Conservation (phyloP, 306 rosid species). For the Canavalia ensiformis region DNA sequence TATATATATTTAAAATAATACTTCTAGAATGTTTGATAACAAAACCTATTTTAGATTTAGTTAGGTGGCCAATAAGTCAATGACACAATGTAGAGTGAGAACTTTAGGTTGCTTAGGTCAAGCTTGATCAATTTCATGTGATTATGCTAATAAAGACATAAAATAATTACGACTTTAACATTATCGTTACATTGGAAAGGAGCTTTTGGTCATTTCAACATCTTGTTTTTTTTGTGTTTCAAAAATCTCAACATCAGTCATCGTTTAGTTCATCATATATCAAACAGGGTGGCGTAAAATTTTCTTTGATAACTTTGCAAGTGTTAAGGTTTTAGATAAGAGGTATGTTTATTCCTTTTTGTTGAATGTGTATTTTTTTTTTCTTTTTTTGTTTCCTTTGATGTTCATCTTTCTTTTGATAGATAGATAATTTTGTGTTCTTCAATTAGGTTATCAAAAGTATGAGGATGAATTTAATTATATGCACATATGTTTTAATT, state of each 20-base stretch:
- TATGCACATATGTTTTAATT: no score
- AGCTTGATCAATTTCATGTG: not conserved
- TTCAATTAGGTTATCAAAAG: not conserved
- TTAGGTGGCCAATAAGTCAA: no score
- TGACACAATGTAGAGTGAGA: no score
- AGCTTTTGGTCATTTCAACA: not conserved
- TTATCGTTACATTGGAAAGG: not conserved
- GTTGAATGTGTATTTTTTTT: not conserved
- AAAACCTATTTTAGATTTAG: no score
- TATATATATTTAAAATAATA: no score
- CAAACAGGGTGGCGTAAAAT: not conserved
- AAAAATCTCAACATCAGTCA: not conserved
- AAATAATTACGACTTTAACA: not conserved
- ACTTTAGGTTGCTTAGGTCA: not conserved
- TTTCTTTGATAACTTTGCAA: no score
- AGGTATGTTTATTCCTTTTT: slow-evolving; percentile 6
- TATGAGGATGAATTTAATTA: not conserved
- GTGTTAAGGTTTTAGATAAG: not conserved
- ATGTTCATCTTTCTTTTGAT: no score
- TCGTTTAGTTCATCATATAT: not conserved
- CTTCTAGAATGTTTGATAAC: no score
- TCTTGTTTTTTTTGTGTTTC: not conserved
- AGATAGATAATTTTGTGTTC: no score
- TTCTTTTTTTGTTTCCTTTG: not conserved
- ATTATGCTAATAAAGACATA: not conserved